Percentiles rank a stretch among this genome's conserved stretches.
These are phyloP conservation scores for Coemansia umbellata DNA, from an alignment of 192 early-diverging fungal species.

Conservation along the genomic window DNA sequence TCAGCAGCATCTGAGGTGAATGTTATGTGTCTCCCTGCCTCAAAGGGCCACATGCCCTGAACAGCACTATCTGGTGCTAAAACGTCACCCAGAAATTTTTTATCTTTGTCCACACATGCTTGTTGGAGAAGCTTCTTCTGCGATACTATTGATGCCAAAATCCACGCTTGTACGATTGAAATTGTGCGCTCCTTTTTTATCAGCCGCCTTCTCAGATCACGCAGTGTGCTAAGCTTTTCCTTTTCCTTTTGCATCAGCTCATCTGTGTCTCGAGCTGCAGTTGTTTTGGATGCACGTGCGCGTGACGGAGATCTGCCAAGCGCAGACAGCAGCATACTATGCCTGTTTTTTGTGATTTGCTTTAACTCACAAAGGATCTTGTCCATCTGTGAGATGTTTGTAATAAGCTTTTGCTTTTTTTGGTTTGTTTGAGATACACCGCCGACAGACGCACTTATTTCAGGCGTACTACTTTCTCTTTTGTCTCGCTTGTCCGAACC, in stretches of 20 bases:
- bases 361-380: slow-evolving; percentile 11
- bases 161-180: slow-evolving; percentile 38
- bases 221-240: slow-evolving; percentile 14
- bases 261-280: slow-evolving; percentile 1
- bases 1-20: slow-evolving; percentile 17
- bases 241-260: slow-evolving; percentile 13
- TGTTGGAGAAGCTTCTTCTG: not conserved
- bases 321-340: slow-evolving; percentile 10
- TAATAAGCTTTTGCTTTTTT: not conserved
- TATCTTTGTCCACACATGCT: no score
- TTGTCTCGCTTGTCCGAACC: no score
- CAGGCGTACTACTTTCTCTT: no score
- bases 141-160: slow-evolving; percentile 19
- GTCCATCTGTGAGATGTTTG: slow-evolving; percentile 22
- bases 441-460: no score
- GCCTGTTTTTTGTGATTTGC: slow-evolving; percentile 15
- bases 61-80: not conserved
- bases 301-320: slow-evolving; percentile 6
- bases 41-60: slow-evolving; percentile 6
- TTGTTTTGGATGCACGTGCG: not conserved
- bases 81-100: not conserved
- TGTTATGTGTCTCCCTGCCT: slow-evolving; percentile 2
- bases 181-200: slow-evolving; percentile 48
- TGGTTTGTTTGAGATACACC: no score
- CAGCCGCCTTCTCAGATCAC: slow-evolving; percentile 36